These are phyloP conservation scores for Gautieria morchelliformis DNA, from an alignment of 768 basidiomycete species.

Conservation along the genomic window DNA sequence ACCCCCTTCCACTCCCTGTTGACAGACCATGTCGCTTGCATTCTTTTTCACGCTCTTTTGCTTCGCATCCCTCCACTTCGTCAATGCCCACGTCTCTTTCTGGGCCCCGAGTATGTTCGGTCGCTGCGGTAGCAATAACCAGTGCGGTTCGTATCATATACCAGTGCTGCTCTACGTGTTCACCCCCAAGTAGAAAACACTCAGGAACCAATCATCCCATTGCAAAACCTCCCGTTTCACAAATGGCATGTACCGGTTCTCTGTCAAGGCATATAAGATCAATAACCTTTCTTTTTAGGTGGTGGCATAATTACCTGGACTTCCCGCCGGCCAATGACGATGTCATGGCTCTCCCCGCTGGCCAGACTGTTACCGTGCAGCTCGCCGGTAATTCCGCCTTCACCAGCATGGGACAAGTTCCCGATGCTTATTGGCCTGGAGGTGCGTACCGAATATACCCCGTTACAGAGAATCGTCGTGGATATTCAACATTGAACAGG, in stretches of 20 bases:
- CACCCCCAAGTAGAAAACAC: neutral
- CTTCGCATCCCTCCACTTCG: neutral
- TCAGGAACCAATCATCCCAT: slow-evolving; percentile 32
- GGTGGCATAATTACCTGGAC: slow-evolving; percentile 56
- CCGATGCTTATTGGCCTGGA: slow-evolving; percentile 3
- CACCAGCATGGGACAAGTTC: neutral
- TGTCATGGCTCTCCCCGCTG: slow-evolving; percentile 52
- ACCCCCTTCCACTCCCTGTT: neutral
- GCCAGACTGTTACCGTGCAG: slow-evolving; percentile 41
- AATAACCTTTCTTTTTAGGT: slow-evolving; percentile 15
- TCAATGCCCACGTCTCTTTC: neutral
- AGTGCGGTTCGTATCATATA: neutral
- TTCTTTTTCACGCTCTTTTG: slow-evolving; percentile 3
- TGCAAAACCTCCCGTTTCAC: slow-evolving; percentile 28
- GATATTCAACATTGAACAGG: neutral
- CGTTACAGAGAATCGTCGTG: neutral
- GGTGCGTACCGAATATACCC: neutral
- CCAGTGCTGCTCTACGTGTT: neutral
- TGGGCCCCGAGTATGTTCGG: slow-evolving; percentile 5
- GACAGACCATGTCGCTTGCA: slow-evolving; percentile 1
- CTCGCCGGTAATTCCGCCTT: slow-evolving; percentile 36
- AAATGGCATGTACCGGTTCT: slow-evolving; percentile 22
- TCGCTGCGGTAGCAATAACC: slow-evolving; percentile 5
- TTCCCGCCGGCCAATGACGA: slow-evolving; percentile 48
- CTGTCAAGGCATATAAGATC: neutral